A percentile compares a stretch with the other conserved stretches of the same genome.
phyloP scores from a whole-genome alignment of 2,329 filamentous ascomycete genomes.

The Mycogone perniciosa region DNA sequence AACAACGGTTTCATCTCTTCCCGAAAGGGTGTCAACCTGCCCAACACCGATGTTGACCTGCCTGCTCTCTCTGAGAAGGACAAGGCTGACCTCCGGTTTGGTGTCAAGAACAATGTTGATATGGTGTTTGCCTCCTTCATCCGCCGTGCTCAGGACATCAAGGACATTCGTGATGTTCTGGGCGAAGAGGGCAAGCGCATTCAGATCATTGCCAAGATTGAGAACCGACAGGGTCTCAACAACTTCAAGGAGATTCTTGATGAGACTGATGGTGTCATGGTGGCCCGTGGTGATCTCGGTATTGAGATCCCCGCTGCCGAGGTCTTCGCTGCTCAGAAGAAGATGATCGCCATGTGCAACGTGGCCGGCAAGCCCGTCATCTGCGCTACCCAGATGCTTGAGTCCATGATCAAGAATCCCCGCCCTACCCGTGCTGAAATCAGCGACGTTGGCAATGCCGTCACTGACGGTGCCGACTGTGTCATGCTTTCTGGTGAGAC shows the following conservation, averaged over 20 bases:
- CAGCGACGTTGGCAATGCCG: slow-evolving; percentile 95
- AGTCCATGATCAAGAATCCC: slow-evolving; percentile 99
- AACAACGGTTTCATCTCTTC: slow-evolving; percentile 99
- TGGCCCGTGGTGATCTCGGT: slow-evolving; percentile 90
- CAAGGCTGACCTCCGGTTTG: slow-evolving; percentile 86
- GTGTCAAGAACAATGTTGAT: slow-evolving; percentile 97
- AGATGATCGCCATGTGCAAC: slow-evolving; percentile 99
- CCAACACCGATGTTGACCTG: slow-evolving; percentile 97
- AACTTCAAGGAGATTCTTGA: slow-evolving; percentile 97
- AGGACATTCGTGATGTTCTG: slow-evolving; percentile 82
- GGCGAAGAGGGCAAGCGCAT: slow-evolving; percentile 91
- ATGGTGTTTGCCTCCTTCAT: slow-evolving; percentile 99
- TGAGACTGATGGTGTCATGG: slow-evolving; percentile 99
- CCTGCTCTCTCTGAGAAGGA: slow-evolving; percentile 98
- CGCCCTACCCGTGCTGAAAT: slow-evolving; percentile 97
- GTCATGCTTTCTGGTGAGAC: slow-evolving; percentile 99
- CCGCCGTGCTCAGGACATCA: slow-evolving; percentile 87
- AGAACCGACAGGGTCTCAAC: slow-evolving; percentile 99
- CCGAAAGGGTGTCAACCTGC: slow-evolving; percentile 98
- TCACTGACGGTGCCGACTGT: slow-evolving; percentile 96
- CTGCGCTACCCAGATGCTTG: slow-evolving; percentile 98
- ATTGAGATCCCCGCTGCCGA: slow-evolving; percentile 98
- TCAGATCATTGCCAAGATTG: slow-evolving; percentile 99
- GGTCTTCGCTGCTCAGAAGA: slow-evolving; percentile 99
- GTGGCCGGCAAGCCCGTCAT: slow-evolving; percentile 97